These are phyloP conservation scores for Citrullus colocynthis DNA, from an alignment of 306 rosid genomes.

Conservation along the genomic window DNA sequence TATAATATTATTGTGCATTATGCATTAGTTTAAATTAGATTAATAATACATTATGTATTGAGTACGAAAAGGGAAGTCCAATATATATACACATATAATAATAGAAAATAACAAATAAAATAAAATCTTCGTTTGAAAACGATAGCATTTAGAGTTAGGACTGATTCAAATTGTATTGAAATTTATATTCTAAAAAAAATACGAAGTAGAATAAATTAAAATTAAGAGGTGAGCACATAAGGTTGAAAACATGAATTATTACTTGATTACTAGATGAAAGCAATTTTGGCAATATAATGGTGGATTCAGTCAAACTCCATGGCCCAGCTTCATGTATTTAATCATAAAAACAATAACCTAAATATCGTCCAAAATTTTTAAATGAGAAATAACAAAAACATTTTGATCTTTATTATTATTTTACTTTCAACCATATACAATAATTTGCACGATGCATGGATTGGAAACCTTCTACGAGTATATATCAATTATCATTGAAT, in stretches of 20 bases:
- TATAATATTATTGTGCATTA: not conserved
- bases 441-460: no score
- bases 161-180: not conserved
- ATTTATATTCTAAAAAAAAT: not conserved
- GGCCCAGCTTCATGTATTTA: not conserved
- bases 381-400: no score
- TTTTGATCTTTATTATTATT: no score
- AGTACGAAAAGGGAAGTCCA: no score
- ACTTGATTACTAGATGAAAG: not conserved
- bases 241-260: not conserved
- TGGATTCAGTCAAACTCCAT: not conserved
- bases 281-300: not conserved
- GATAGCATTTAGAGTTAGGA: not conserved
- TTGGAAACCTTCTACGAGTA: no score
- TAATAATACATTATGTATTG: no score
- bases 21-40: no score
- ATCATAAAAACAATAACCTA: not conserved
- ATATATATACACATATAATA: not conserved
- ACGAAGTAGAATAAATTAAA: not conserved
- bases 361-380: not conserved
- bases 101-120: not conserved
- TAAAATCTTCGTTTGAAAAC: not conserved
- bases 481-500: no score
- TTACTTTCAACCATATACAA: no score
- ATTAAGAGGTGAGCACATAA: not conserved